A percentile compares a stretch with the other conserved stretches of the same genome.
Evolutionary conservation across 2,329 filamentous ascomycete genomes (phyloP).

Genomic region (Apiospora malaysiana): DNA sequence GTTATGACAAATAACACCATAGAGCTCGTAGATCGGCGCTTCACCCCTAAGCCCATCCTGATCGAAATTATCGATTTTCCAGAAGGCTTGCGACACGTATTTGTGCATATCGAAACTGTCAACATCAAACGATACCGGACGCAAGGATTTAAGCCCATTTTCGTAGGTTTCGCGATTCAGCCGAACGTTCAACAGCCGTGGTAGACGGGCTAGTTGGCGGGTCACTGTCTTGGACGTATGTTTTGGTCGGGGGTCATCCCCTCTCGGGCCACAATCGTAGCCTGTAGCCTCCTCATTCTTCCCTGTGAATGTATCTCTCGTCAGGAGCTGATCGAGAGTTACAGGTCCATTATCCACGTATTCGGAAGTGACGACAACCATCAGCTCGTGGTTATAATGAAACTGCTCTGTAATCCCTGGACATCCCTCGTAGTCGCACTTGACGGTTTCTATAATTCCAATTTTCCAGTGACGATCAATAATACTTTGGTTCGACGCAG

Average conservation of each 20-base stretch:
- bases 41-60: constrained; percentile 55
- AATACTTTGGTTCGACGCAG: constrained; percentile 73
- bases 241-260: constrained; percentile 48
- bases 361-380: no score
- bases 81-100: constrained; percentile 36
- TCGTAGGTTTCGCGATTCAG: no score
- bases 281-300: not conserved
- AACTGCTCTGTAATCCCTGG: not conserved
- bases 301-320: not conserved
- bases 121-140: constrained; percentile 77
- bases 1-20: constrained; percentile 80
- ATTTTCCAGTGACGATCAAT: constrained; percentile 74
- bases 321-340: not conserved
- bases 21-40: constrained; percentile 83
- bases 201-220: constrained; percentile 70
- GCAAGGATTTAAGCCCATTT: no score
- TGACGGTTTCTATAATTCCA: not conserved
- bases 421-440: not conserved
- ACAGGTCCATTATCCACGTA: no score
- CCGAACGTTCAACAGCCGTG: constrained; percentile 76
- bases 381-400: not conserved
- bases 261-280: constrained; percentile 36
- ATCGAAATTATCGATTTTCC: constrained; percentile 32
- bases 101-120: constrained; percentile 65
- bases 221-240: not conserved